Evolutionary conservation across 495 filamentous ascomycete species (phyloP), one percentile per base, ranked within the genome.

Genomic region (Pyrenopolyporus hunteri): DNA sequence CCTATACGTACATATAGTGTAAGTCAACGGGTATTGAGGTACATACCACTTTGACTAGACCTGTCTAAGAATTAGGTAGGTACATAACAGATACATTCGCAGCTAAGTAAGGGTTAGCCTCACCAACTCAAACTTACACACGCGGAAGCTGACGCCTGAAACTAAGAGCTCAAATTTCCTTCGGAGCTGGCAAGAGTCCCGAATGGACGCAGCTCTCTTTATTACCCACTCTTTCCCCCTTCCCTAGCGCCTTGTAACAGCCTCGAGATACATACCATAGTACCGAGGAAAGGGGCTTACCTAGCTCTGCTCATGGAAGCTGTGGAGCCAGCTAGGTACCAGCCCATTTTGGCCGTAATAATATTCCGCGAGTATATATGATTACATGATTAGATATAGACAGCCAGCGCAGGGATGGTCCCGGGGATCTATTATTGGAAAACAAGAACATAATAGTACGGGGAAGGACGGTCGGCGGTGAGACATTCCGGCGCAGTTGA

Each of bases 111-210:
- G 45, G 23, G 23, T 51, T 39, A 37, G 37, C 39, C 46, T 61
- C 33, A 45, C 51, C 52, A 57, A 57, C 39, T 62, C 16, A 28
- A 22, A 43, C 62, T 44, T 43, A 49, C 56, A 49, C 50, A 40
- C 61, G 40, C 47, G 46, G 52, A 66, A 62, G 62, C 56, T 54
- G 62, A 54, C 43, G 43, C 23, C 25, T 32, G 16, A 53, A 31
- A n/a, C 62, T 52, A 55, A 50, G 35, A 50, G 40, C 49, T 67
- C 59, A 67, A 58, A 14, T 67, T 55, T 67, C 53, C 43, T 67
- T 48, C 52, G 64, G 48, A 22, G n/a, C 58, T 63, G 64, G 64
- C 64, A 67, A 49, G 64, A 67, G 42, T 67, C 64, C 64, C 64
- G 64, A 67, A 61, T 67, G 64, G 64, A 63, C 39, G 36, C 13